A percentile compares a stretch with the other conserved stretches of the same genome.
Evolutionary conservation across 371 early-diverging fungal genomes (phyloP).

Genomic region (Choanephora cucurbitarum): DNA sequence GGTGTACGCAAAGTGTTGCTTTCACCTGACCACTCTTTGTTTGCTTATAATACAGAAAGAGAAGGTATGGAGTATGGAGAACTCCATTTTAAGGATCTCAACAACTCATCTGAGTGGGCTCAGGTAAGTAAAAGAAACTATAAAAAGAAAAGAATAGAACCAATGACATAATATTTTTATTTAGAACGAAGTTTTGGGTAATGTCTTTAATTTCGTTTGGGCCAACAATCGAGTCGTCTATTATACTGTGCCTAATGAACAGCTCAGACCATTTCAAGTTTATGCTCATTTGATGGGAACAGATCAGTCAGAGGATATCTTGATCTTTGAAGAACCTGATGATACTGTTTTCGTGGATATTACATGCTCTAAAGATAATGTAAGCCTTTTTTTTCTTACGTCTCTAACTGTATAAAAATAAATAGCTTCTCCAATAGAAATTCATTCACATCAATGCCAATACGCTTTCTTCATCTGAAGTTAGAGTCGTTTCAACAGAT

Average conservation of each 20-base stretch:
- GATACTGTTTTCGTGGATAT: slow-evolving; percentile 80
- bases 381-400: too few relatives aligned
- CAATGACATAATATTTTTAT: too few relatives aligned
- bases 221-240: slow-evolving; percentile 63
- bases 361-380: slow-evolving; percentile 77
- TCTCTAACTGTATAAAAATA: too few relatives aligned
- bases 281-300: slow-evolving; percentile 63
- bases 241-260: slow-evolving; percentile 75
- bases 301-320: slow-evolving; percentile 54
- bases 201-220: slow-evolving; percentile 86
- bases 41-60: slow-evolving; percentile 63
- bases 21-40: slow-evolving; percentile 59
- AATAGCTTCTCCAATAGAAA: slow-evolving; percentile 36
- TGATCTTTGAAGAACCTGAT: slow-evolving; percentile 70
- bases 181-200: slow-evolving; percentile 59
- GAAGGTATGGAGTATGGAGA: slow-evolving; percentile 71
- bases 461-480: slow-evolving; percentile 75
- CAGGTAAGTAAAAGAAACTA: slow-evolving; percentile 38
- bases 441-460: slow-evolving; percentile 77
- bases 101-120: slow-evolving; percentile 19
- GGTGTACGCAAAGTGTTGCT: slow-evolving; percentile 60
- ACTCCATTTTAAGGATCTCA: slow-evolving; percentile 57
- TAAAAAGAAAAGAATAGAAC: too few relatives aligned
- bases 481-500: slow-evolving; percentile 57
- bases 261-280: slow-evolving; percentile 70